Evolutionary conservation across 202 grass and related monocot genomes (phyloP), one percentile per base, ranked within the genome.

Genomic region (Carex arenaria): DNA sequence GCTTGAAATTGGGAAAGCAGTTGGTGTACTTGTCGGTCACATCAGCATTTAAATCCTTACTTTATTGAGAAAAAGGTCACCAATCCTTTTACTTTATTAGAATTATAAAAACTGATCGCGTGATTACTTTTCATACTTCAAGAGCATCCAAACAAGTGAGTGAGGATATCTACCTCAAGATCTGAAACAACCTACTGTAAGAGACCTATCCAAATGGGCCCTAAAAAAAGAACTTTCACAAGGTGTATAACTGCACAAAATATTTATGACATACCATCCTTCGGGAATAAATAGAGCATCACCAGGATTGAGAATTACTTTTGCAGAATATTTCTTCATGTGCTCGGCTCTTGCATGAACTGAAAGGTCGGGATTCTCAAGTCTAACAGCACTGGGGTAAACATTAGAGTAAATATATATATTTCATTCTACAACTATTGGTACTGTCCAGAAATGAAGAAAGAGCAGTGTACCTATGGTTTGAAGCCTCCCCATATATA

Each of bases 201-300:
- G 47, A 3, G 3, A 51, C 47, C 47, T 51, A 51, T 51, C 47
- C 11, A 51, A 51, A 51, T 51, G 47, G 10, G 47, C 47, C 45
- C 3, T 45, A 47, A n/a, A 22, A 40, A 19, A 17, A 47, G 1
- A 71, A 47, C n/a, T 71, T 69, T 13, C 10, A 71, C 52, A 4
- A 72, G 7, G 45, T 36, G 15, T 66, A 54, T 12, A 78, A 57
- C 14, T 49, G 18, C 30, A 68, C 52, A 86, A 53, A 76, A 87
- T 23, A 49, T 56, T 81, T 84, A 77, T 87, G 14, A 11, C 86
- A 42, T 90, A 98, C 95, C 95, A 98, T 95, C 95, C 95, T 93
- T 98, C 95, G 59, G 95, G 95, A 90, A 98, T 98, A 83, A 95
- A 98, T 84, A 98, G 88, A 87, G 64, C 87, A 85, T 98, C 92